phyloP scores from a whole-genome alignment of 2,329 filamentous ascomycete species.

The Chaetomium sp. region DNA sequence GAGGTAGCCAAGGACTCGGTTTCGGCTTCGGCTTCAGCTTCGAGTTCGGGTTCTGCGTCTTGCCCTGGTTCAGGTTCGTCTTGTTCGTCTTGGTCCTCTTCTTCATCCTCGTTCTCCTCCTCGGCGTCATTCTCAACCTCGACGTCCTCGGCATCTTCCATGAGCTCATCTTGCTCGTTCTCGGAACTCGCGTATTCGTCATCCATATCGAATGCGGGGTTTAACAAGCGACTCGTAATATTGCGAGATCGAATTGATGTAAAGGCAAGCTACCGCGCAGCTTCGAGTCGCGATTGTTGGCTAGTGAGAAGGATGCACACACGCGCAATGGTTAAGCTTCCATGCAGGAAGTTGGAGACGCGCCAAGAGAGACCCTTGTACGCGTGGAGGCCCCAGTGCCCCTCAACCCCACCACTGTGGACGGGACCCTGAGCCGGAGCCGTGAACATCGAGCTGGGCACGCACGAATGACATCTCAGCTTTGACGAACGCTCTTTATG shows the following conservation, averaged over 20 bases:
- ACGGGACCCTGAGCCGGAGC: too few relatives aligned
- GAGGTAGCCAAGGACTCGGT: constrained; percentile 45
- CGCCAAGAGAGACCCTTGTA: constrained; percentile 1
- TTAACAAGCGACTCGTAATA: too few relatives aligned
- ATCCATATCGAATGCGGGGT: constrained; percentile 34
- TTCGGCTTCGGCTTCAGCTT: constrained; percentile 36
- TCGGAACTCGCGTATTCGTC: constrained; percentile 48
- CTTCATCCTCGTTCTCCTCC: constrained; percentile 50
- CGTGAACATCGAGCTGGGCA: too few relatives aligned
- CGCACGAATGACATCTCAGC: background rate
- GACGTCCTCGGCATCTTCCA: constrained; percentile 51
- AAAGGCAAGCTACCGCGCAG: background rate
- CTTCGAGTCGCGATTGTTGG: background rate
- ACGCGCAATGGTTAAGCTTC: constrained; percentile 4
- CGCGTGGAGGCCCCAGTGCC: background rate
- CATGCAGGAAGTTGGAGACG: background rate
- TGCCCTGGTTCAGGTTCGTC: constrained; percentile 37
- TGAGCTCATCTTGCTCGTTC: constrained; percentile 59
- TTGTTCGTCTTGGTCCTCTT: constrained; percentile 41
- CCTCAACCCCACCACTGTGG: background rate
- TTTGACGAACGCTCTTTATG: background rate
- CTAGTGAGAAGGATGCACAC: background rate
- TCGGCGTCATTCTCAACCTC: constrained; percentile 46
- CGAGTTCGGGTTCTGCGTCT: constrained; percentile 28
- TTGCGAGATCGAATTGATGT: background rate